Evolutionary conservation across 352 stramenopile species (phyloP), one percentile per base, ranked within the genome.

Genomic region (Pythium utonaiense): DNA sequence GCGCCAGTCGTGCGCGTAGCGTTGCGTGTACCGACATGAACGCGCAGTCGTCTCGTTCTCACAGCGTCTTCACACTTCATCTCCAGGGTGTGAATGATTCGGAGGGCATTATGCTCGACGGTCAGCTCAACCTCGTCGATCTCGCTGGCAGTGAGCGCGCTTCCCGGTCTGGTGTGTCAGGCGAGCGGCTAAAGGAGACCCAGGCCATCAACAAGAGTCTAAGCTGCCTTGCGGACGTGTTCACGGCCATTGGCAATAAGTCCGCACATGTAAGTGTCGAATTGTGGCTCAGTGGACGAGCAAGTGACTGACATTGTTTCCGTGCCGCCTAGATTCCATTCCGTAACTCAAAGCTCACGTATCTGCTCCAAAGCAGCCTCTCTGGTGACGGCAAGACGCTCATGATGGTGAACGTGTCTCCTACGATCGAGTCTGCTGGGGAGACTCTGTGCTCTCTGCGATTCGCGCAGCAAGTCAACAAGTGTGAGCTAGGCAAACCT

Each of bases 141-240:
- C 69, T 95, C 41, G 86, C 86, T 33, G 86, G 86, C 6, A 91
- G 79, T 41, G 86, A 93, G 56, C 78, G 86, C n/a, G 73, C 88
- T 16, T 90, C 76, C 8, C 64, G 80, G 33, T 98, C 90, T 24
- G 90, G 93, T 57, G 87, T 92, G 24, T 91, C 95, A 47, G 91
- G 88, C 13, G 79, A 96, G 31, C 84, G 94, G n/a, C 73, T 98
- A 31, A 98, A 98, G 68, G 97, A 99, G 67, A 97, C 97, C 3
- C 93, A 98, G 75, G 87, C 93, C 10, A 99, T 99, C 71, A 99
- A 99, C 82, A 99, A 99, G 74, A 99, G 93, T 70, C 80, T 99
- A 25, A 99, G 93, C 74, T 97, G 90, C 27, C 77, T 99, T 2
- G 96, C 93, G n/a, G 96, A 99, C 74, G 97, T 99, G 5, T 99